A percentile compares a stretch with the other conserved stretches of the same genome.
phyloP scores from a whole-genome alignment of 257 asterid genomes.

The Solanum corneliomulleri region DNA sequence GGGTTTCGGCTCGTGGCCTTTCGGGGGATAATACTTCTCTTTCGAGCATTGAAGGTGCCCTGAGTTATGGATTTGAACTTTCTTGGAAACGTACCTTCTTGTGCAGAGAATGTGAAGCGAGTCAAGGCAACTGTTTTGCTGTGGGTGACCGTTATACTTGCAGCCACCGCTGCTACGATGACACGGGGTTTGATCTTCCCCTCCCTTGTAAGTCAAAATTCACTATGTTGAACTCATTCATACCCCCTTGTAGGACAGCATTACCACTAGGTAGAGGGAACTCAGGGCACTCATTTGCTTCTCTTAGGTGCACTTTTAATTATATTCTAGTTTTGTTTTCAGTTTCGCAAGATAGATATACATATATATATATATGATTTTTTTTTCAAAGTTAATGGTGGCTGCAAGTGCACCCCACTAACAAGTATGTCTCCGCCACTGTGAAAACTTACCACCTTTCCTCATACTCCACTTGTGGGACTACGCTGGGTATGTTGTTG shows the following conservation, averaged over 20 bases:
- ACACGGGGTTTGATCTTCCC: background rate
- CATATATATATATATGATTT: no score
- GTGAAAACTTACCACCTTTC: background rate
- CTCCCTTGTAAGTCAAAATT: background rate
- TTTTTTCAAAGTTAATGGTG: no score
- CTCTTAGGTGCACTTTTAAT: no score
- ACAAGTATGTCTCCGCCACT: no score
- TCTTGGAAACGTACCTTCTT: slow-evolving; percentile 5
- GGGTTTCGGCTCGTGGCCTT: slow-evolving; percentile 7
- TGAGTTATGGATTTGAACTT: slow-evolving; percentile 39
- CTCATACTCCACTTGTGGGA: background rate
- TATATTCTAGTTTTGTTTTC: no score
- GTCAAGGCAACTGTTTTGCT: slow-evolving; percentile 5
- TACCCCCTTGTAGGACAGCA: background rate
- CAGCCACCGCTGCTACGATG: background rate
- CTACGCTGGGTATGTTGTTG: background rate
- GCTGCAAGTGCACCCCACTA: no score
- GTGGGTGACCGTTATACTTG: slow-evolving; percentile 3
- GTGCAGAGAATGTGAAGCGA: slow-evolving; percentile 16
- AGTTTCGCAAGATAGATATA: no score
- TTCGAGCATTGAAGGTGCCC: slow-evolving; percentile 10
- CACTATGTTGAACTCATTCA: background rate
- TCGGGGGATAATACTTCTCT: background rate
- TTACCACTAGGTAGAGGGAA: background rate
- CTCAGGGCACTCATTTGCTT: no score